These are phyloP conservation scores for Coffea humblotiana DNA, from an alignment of 305 asterid species.

Conservation along the genomic window DNA sequence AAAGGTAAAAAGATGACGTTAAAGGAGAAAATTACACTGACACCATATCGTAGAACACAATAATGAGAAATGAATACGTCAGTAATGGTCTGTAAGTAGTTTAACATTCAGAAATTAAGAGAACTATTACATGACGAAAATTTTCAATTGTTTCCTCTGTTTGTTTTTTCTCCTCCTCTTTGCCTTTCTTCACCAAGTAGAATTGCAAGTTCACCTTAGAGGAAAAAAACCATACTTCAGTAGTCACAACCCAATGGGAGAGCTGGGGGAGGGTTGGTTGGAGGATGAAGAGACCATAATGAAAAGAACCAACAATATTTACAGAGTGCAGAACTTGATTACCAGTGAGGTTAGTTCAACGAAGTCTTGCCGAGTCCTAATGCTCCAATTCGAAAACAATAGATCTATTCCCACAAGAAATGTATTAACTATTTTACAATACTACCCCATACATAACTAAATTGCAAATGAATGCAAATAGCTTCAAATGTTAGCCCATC, in stretches of 20 bases:
- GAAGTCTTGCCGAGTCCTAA: not conserved
- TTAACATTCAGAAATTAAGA: too few species aligned
- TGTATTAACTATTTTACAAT: not conserved
- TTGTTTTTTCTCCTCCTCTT: not conserved
- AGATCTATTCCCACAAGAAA: not conserved
- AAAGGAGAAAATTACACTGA: not conserved
- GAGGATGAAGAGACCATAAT: not conserved
- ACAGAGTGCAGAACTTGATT: not conserved
- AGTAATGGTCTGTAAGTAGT: not conserved
- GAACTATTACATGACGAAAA: not conserved
- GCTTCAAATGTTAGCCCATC: conserved; percentile 67
- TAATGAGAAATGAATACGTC: not conserved
- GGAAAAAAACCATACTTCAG: not conserved
- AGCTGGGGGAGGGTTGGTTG: not conserved
- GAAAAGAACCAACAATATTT: not conserved
- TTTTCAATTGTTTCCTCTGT: not conserved
- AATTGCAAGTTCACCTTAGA: not conserved
- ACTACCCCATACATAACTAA: not conserved
- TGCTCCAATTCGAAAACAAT: not conserved
- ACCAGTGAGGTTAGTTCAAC: not conserved
- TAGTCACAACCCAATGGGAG: not conserved
- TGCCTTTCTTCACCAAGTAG: not conserved
- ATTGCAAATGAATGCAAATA: not conserved
- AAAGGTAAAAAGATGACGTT: not conserved
- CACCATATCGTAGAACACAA: not conserved